A percentile compares a stretch with the other conserved stretches of the same genome.
Conservation (phyloP, 2,329 filamentous ascomycete species). For the Chaetomium sp. region DNA sequence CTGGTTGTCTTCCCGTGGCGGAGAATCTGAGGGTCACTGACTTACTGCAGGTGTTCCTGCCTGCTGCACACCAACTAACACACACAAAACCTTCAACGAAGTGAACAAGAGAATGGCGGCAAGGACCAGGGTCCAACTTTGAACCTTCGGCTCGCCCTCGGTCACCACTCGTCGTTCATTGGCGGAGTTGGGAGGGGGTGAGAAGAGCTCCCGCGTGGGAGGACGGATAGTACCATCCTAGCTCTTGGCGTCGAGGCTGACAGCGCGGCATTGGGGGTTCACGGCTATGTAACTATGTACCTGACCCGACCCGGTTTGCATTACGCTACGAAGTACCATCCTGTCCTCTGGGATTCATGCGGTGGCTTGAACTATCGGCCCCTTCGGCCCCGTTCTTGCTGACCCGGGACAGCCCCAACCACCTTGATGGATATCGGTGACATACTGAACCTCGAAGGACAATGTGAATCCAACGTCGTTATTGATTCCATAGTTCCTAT, state of each 20-base stretch:
- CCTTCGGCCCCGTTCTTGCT: background rate
- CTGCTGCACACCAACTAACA: no score
- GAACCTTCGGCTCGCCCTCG: no score
- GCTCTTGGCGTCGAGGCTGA: background rate
- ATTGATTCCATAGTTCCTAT: background rate
- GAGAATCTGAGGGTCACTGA: background rate
- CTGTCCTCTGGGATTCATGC: background rate
- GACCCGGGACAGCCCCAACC: no score
- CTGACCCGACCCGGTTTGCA: background rate
- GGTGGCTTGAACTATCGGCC: no score
- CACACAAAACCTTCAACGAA: no score
- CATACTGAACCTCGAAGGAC: background rate
- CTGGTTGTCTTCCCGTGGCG: background rate
- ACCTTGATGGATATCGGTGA: background rate
- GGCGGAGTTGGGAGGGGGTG: no score
- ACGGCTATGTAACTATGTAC: background rate
- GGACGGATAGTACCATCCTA: background rate
- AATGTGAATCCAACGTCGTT: background rate
- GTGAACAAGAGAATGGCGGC: no score
- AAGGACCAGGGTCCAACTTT: no score
- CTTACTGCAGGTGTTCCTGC: no score
- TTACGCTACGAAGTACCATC: background rate
- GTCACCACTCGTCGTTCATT: no score
- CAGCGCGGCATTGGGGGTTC: background rate
- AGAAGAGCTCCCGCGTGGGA: background rate